Evolutionary conservation across 2,329 filamentous ascomycete genomes (phyloP).

Genomic region (Emydomyces testavorans): DNA sequence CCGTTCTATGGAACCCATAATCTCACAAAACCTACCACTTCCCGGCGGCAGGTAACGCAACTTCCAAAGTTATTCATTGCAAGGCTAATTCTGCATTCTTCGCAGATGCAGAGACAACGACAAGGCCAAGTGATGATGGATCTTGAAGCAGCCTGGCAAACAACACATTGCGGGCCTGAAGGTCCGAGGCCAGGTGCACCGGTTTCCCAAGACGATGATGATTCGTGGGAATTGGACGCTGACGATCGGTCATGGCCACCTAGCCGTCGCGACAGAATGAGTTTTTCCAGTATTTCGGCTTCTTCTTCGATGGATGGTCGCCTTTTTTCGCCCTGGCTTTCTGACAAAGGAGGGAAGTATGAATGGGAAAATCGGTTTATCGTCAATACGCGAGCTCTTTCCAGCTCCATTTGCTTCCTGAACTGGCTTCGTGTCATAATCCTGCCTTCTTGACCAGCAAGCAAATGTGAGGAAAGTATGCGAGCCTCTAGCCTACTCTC

Average conservation of each 20-base stretch:
- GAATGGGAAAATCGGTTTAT: slow-evolving; percentile 35
- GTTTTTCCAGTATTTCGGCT: slow-evolving; percentile 46
- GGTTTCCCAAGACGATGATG: slow-evolving; percentile 47
- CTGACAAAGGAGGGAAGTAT: slow-evolving; percentile 19
- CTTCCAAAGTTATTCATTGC: slow-evolving; percentile 97
- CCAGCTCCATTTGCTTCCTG: slow-evolving; percentile 53
- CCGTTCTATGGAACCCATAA: slow-evolving; percentile 62
- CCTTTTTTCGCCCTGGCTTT: slow-evolving; percentile 17
- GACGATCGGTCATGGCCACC: slow-evolving; percentile 18
- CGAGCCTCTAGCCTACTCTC: slow-evolving; percentile 73
- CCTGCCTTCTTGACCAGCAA: slow-evolving; percentile 42
- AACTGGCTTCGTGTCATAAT: slow-evolving; percentile 77
- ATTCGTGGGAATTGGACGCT: slow-evolving; percentile 6
- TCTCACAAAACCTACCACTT: slow-evolving; percentile 78
- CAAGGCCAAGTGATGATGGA: slow-evolving; percentile 95
- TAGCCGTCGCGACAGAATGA: slow-evolving; percentile 45
- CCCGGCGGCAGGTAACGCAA: slow-evolving; percentile 84
- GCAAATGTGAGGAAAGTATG: slow-evolving; percentile 67
- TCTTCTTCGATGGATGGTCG: slow-evolving; percentile 43
- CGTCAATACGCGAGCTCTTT: slow-evolving; percentile 57
- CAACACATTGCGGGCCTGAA: slow-evolving; percentile 73
- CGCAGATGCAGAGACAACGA: slow-evolving; percentile 83
- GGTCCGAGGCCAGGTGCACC: slow-evolving; percentile 65
- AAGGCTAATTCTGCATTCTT: slow-evolving; percentile 84
- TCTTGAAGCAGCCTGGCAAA: slow-evolving; percentile 76